Evolutionary conservation across 805 yeast species (phyloP).

Genomic region (Candida argentea): DNA sequence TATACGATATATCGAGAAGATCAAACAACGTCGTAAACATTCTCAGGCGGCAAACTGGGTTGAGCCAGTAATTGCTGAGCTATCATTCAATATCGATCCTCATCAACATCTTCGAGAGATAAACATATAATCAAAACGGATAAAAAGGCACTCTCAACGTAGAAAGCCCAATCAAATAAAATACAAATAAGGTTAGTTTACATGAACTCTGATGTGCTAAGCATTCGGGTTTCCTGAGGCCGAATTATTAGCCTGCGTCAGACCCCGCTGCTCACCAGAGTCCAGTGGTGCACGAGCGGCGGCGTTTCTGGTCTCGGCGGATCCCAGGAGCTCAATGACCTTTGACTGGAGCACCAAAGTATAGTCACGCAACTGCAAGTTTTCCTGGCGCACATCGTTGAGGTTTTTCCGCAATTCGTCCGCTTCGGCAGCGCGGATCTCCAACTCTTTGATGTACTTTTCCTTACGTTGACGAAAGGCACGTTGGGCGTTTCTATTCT

Average conservation of each 20-base stretch:
- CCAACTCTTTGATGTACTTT: constrained; percentile 69
- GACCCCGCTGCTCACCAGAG: constrained; percentile 1
- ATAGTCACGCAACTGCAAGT: constrained; percentile 62
- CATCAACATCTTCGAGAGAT: no score
- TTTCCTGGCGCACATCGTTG: constrained; percentile 60
- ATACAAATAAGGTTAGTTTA: no score
- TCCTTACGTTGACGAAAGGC: constrained; percentile 86
- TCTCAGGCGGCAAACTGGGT: no score
- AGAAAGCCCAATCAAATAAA: no score
- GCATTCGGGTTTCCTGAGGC: constrained; percentile 5
- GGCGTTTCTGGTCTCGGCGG: constrained; percentile 4
- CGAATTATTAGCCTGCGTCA: constrained; percentile 4
- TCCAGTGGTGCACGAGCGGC: no score
- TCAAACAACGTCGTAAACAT: no score
- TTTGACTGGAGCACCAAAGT: constrained; percentile 60
- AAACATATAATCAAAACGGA: no score
- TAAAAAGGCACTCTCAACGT: no score
- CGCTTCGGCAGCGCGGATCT: constrained; percentile 54
- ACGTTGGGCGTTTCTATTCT: constrained; percentile 84
- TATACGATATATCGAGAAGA: no score
- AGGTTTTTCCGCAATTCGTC: constrained; percentile 54
- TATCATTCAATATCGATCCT: no score
- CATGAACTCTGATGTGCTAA: no score
- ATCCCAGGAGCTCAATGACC: constrained; percentile 37
- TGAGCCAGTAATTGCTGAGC: no score